Evolutionary conservation across 345 rosid species (phyloP).

Genomic region (Aethionema arabicum): DNA sequence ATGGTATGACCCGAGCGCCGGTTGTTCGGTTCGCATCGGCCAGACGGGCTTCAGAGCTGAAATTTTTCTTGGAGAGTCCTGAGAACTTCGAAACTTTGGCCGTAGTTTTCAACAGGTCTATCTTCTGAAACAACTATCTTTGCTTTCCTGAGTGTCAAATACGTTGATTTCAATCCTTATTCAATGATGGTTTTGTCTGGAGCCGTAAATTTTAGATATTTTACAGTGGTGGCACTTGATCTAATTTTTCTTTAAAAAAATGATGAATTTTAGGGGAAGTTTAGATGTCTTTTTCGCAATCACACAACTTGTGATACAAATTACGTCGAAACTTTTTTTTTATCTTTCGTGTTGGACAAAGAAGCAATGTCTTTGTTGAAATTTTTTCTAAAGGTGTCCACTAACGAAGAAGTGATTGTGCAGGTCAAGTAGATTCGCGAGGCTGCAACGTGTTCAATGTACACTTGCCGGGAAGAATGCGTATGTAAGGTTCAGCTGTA

Average conservation of each 20-base stretch:
- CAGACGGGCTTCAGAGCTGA: conserved; percentile 63
- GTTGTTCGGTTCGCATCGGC: conserved; percentile 65
- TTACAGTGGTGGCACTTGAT: background rate
- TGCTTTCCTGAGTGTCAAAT: background rate
- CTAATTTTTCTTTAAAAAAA: background rate
- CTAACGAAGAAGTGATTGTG: conserved; percentile 24
- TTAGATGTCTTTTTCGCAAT: background rate
- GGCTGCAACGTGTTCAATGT: conserved; percentile 61
- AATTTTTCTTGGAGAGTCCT: conserved; percentile 76
- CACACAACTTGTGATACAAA: background rate
- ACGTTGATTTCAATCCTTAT: conserved; percentile 10
- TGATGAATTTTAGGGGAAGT: too few relatives aligned
- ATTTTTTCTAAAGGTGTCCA: background rate
- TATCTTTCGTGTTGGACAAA: background rate
- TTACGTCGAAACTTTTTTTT: background rate
- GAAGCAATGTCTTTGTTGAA: background rate
- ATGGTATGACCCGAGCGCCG: conserved; percentile 89
- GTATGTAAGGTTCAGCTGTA: conserved; percentile 65
- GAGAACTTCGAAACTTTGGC: conserved; percentile 66
- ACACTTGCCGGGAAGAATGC: conserved; percentile 85
- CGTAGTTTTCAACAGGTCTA: conserved; percentile 66
- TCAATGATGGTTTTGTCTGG: conserved; percentile 1
- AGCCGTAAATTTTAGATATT: background rate
- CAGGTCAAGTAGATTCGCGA: conserved; percentile 82
- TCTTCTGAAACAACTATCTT: background rate